Evolutionary conservation across 1,139 yeast species (phyloP).

Genomic region (Suhomyces coccinellae): DNA sequence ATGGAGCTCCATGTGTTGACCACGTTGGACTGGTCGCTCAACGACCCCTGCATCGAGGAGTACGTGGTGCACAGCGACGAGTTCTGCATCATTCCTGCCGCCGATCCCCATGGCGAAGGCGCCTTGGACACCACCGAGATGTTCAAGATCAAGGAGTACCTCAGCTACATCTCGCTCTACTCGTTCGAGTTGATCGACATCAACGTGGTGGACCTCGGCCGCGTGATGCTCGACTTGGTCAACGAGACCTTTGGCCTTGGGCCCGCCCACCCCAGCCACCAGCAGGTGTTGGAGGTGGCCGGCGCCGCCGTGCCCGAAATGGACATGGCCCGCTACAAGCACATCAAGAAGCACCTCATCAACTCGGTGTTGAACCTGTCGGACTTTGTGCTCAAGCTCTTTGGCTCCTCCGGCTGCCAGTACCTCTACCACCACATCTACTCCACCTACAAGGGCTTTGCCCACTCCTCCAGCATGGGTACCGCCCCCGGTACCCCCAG

Average conservation of each 20-base stretch:
- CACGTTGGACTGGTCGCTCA: constrained; percentile 62
- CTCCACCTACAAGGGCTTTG: constrained; percentile 17
- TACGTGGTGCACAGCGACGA: constrained; percentile 39
- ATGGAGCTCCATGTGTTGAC: constrained; percentile 55
- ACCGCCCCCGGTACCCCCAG: constrained; percentile 10
- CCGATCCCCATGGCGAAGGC: not conserved
- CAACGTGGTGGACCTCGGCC: constrained; percentile 34
- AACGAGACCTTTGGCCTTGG: constrained; percentile 33
- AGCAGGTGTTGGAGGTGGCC: constrained; percentile 14
- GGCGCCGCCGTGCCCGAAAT: constrained; percentile 12
- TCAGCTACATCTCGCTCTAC: constrained; percentile 39
- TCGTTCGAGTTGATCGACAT: constrained; percentile 38
- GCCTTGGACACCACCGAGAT: constrained; percentile 24
- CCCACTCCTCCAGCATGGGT: constrained; percentile 10
- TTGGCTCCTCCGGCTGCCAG: constrained; percentile 40
- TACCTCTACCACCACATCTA: constrained; percentile 26
- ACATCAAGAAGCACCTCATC: constrained; percentile 34
- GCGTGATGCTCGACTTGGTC: constrained; percentile 37
- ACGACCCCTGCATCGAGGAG: constrained; percentile 59
- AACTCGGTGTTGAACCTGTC: constrained; percentile 35
- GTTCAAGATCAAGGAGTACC: constrained; percentile 39
- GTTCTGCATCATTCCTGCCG: constrained; percentile 24
- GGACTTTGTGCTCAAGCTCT: constrained; percentile 33
- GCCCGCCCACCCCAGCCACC: constrained; percentile 24
- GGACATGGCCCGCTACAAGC: constrained; percentile 27